Evolutionary conservation across 257 asterid genomes (phyloP).

Genomic region (Solanum paucissectum): DNA sequence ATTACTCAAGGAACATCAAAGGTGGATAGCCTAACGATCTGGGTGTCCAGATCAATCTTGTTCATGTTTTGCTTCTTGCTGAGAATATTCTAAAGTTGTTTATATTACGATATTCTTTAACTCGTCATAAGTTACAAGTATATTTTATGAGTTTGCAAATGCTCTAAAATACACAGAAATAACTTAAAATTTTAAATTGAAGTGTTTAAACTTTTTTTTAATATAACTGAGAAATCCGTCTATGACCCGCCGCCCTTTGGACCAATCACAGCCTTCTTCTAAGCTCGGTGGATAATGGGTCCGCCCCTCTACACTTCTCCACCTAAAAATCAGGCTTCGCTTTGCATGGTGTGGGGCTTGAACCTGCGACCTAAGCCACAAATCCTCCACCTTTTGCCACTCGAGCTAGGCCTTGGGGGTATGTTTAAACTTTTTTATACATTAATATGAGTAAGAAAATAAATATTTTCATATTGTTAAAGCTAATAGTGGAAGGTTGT

Average conservation of each 20-base stretch:
- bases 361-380: neutral
- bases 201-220: neutral
- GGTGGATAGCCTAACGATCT: neutral
- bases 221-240: neutral
- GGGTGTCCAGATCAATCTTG: neutral
- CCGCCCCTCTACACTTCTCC: neutral
- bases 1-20: neutral
- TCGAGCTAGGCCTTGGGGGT: too few species aligned
- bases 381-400: neutral
- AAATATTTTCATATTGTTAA: neutral
- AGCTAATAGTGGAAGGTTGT: neutral
- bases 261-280: neutral
- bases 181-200: neutral
- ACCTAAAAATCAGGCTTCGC: neutral
- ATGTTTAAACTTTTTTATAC: neutral
- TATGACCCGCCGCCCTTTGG: neutral
- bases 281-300: neutral
- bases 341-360: neutral
- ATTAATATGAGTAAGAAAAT: neutral
- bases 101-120: neutral
- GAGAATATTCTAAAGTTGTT: neutral
- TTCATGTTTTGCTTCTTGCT: neutral
- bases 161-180: neutral
- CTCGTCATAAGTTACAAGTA: neutral
- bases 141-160: neutral